Conservation (phyloP, 2,329 filamentous ascomycete genomes). For the Colletotrichum zoysiae region DNA sequence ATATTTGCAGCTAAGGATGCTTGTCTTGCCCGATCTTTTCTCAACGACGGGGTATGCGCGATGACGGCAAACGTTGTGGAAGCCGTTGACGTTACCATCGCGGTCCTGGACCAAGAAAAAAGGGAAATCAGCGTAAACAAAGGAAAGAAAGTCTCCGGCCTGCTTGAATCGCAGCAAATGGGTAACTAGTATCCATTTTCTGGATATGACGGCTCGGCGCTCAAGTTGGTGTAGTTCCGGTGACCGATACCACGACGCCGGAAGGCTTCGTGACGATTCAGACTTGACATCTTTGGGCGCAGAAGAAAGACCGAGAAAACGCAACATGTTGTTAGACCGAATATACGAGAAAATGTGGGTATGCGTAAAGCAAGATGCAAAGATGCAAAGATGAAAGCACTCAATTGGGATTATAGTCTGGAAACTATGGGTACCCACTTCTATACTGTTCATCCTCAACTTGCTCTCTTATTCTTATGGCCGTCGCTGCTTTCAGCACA, state of each 20-base stretch:
- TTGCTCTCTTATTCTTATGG: background rate
- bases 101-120: conserved; percentile 45
- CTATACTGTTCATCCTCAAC: conserved; percentile 10
- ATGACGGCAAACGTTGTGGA: conserved; percentile 44
- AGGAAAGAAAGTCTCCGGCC: conserved; percentile 41
- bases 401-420: background rate
- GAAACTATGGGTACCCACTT: conserved; percentile 22
- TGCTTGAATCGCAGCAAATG: conserved; percentile 44
- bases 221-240: conserved; percentile 56
- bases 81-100: conserved; percentile 42
- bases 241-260: conserved; percentile 45
- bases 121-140: conserved; percentile 43
- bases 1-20: conserved; percentile 49
- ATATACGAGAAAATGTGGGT: conserved; percentile 11
- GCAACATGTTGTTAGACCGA: conserved; percentile 22
- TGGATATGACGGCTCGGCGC: conserved; percentile 55
- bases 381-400: background rate
- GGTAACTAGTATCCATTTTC: conserved; percentile 49
- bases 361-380: background rate
- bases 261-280: conserved; percentile 43
- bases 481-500: conserved; percentile 22
- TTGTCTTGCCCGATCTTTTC: conserved; percentile 41
- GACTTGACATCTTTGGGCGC: conserved; percentile 8
- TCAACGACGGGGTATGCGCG: conserved; percentile 44
- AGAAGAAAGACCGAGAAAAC: conserved; percentile 33